These are phyloP conservation scores for Teratosphaeria pseudoeucalypti DNA, from an alignment of 2,329 filamentous ascomycete species.

Conservation along the genomic window DNA sequence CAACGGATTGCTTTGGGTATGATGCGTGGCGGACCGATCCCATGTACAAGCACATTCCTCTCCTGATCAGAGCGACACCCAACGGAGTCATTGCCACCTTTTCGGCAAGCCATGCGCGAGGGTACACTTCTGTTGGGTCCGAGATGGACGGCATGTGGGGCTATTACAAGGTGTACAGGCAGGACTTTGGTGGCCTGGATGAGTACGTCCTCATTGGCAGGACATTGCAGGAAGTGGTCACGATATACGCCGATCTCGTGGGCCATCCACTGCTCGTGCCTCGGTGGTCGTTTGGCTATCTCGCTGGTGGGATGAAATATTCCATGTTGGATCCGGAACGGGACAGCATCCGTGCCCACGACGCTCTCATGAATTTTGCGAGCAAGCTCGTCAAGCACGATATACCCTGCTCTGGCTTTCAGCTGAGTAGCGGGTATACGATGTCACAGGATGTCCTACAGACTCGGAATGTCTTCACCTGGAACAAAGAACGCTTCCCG, in stretches of 20 bases:
- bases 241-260: conserved; percentile 55
- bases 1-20: conserved; percentile 64
- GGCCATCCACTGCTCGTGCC: conserved; percentile 59
- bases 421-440: conserved; percentile 64
- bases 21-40: conserved; percentile 61
- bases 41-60: conserved; percentile 65
- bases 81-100: conserved; percentile 57
- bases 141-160: conserved; percentile 71
- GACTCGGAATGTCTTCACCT: conserved; percentile 60
- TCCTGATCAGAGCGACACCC: conserved; percentile 58
- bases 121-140: conserved; percentile 55
- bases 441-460: conserved; percentile 57
- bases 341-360: conserved; percentile 26
- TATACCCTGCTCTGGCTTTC: conserved; percentile 61
- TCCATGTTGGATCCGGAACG: conserved; percentile 47
- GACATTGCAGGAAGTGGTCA: conserved; percentile 56
- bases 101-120: conserved; percentile 55
- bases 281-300: conserved; percentile 62
- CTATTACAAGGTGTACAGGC: conserved; percentile 62
- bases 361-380: conserved; percentile 52
- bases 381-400: conserved; percentile 52
- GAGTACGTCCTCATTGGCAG: conserved; percentile 59
- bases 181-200: conserved; percentile 62
- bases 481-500: conserved; percentile 61
- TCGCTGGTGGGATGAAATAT: conserved; percentile 58